Evolutionary conservation across 371 early-diverging fungal species (phyloP).

Genomic region (Mortierella sp.): DNA sequence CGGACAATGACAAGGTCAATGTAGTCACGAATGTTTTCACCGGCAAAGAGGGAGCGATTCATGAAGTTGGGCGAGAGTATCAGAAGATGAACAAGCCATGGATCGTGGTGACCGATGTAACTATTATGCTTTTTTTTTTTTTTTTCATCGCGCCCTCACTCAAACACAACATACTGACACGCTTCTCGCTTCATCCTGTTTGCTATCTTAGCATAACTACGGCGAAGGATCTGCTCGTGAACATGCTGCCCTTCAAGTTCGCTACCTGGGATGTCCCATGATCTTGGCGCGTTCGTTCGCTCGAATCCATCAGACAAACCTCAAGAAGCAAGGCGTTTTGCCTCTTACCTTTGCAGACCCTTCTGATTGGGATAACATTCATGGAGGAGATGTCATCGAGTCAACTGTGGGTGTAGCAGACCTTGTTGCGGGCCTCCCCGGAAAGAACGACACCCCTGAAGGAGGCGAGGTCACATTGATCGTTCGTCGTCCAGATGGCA

Average conservation of each 20-base stretch:
- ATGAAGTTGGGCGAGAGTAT: constrained; percentile 90
- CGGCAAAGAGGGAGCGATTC: constrained; percentile 81
- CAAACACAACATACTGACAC: neutral
- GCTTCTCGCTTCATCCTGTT: neutral
- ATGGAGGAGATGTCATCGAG: constrained; percentile 82
- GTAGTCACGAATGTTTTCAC: constrained; percentile 78
- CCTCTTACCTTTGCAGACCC: constrained; percentile 91
- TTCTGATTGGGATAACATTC: constrained; percentile 82
- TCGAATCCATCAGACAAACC: constrained; percentile 98
- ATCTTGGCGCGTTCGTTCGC: constrained; percentile 95
- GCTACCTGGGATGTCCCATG: constrained; percentile 91
- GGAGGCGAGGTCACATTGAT: constrained; percentile 68
- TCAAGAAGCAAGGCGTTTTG: constrained; percentile 98
- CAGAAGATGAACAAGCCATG: constrained; percentile 84
- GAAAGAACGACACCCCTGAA: constrained; percentile 68
- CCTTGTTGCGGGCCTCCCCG: constrained; percentile 61
- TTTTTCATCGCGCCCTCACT: constrained; percentile 1
- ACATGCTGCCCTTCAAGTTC: constrained; percentile 95
- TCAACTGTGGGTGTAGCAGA: constrained; percentile 78
- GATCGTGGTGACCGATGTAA: constrained; percentile 92
- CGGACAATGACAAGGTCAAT: constrained; percentile 91
- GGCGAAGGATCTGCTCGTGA: constrained; percentile 98
- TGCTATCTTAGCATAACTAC: constrained; percentile 89
- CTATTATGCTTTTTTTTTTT: constrained; percentile 15
- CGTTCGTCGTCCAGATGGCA: constrained; percentile 51